Base-by-base conservation (phyloP, 1,284 basidiomycete species). In the Melampsora larici-populina region DNA sequence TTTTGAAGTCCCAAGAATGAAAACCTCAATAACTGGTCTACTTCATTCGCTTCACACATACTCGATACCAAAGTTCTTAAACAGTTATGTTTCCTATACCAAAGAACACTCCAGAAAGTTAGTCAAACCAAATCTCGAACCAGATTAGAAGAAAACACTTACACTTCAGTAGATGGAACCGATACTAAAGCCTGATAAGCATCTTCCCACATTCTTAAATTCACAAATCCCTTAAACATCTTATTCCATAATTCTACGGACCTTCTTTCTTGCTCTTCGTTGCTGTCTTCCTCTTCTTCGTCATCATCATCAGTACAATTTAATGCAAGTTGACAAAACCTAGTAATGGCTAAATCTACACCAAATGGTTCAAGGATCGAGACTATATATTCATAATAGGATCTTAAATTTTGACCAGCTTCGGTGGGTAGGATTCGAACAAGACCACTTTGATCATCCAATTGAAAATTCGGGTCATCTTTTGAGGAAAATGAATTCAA, bases 31-130 rank as follows among this genome's bases (percentile, higher is more conserved):
- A 99, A 87, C 77, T 88, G 87, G 75, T 91, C 90, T 29, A 94
- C 88, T 74, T 92, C 89, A 81, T 91, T 88, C 70, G 91, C 89
- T 84, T 98, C 94, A 84, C 96, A 98, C 92, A 99, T 97, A 80
- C 89, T 49, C 81, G 94, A 91, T 78, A 94, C 90, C 70, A 97
- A 86, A 76, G 91, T 90, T 69, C 89, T 88, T 40, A 92, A 88
- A 81, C 89, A 90, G 79, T 95, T 92, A 60, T 89, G 88, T 85
- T 90, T 91, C 82, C 93, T 95, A 83, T 36, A 70, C 73, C 76
- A 79, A 66, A 77, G 68, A 65, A 51, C 29, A 70, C 1, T 46
- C 17, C 43, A 58, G 18, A 58, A 24, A 58, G 7, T 58, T 29
- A 58, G 55, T 18, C 3, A 58, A 24, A n/a, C 29, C n/a, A 18